Conservation (phyloP, 1,139 yeast species). For the Blastobotrys capitulatus region DNA sequence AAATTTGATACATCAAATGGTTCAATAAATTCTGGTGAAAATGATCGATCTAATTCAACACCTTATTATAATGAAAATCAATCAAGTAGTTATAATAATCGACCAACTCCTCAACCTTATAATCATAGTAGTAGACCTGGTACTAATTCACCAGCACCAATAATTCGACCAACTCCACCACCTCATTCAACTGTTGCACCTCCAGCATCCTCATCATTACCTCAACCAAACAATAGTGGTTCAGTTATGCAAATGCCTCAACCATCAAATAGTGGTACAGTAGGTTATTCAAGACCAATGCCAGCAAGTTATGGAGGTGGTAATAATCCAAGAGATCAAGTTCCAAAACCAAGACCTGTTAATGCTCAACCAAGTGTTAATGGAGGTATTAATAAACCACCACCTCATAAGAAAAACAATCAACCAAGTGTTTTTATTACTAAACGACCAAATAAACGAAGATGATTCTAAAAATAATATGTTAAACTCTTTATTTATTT, state of each 20-base stretch:
- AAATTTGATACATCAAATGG: neutral
- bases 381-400: neutral
- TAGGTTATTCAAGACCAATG: too few species aligned
- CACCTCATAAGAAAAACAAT: neutral
- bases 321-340: neutral
- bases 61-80: too few species aligned
- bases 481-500: neutral
- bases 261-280: neutral
- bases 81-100: too few species aligned
- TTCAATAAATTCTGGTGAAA: neutral
- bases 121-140: too few species aligned
- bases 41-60: too few species aligned
- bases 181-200: neutral
- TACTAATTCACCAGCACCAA: neutral
- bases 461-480: neutral
- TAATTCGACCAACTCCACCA: neutral
- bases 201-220: too few species aligned
- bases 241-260: neutral
- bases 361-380: neutral
- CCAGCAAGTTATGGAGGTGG: neutral
- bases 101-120: too few species aligned
- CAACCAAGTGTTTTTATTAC: constrained; percentile 4
- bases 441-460: neutral
- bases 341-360: constrained; percentile 1
- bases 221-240: neutral